Evolutionary conservation across 768 basidiomycete genomes (phyloP), one percentile per base, ranked within the genome.

Genomic region (Myochromella boudieri): DNA sequence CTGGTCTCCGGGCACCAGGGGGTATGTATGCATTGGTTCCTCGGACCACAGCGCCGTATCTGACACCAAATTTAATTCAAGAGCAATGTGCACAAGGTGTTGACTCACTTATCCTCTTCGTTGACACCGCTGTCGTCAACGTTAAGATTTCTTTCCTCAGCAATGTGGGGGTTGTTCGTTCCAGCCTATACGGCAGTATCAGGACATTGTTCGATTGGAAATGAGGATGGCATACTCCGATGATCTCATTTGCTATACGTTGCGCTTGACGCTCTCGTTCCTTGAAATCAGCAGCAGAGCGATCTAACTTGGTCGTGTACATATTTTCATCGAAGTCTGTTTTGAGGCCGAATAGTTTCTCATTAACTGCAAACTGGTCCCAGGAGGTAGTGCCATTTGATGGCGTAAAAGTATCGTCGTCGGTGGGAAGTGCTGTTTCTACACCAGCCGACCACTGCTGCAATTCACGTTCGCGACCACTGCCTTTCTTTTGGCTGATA

Each of bases 311-410:
- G 14, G 95, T 98, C 9, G 97, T 98, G 65, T 99, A 99, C 26
- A 84, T 62, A 47, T 95, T 90, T 70, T 99, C 97, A 59, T 95
- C 87, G 66, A 91, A 99, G 56, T 81, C 81, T 7, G 93, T 92
- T 59, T 76, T 92, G 52, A 95, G 84, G 18, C 97, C 97, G 61
- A 97, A 98, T 45, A 91, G 75, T 57, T 87, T 77, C 68, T 98
- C 95, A 67, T 98, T 99, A 32, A 75, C 91, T 15, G 84, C 85
- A 58, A 95, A 99, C 66, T 97, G 93, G 66, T 99, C 94, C 91
- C 95, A 94, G 2, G 73, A 60, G 22, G 67, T 61, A 24, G 67
- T 61, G 48, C 68, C 70, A 34, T 57, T 64, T 12, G 76, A 66
- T 9, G 76, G 60, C 3, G 82, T 86, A 55, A 91, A 91, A 0